Conservation (phyloP, 2,329 filamentous ascomycete genomes). For the Rhynchosporium graminicola region DNA sequence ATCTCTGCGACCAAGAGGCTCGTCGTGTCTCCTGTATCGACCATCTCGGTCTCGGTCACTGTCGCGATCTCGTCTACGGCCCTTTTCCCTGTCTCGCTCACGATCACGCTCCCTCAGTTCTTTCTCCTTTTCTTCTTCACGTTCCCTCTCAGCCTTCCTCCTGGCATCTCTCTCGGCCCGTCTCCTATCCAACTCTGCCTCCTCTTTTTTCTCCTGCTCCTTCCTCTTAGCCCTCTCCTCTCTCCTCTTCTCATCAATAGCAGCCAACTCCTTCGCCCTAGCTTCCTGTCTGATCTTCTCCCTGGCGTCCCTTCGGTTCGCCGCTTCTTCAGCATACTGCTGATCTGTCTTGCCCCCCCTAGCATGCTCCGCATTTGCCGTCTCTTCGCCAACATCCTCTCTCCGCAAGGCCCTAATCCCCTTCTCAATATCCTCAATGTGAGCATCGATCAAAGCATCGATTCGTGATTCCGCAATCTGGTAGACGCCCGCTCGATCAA, state of each 20-base stretch:
- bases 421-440: conserved; percentile 64
- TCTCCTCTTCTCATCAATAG: conserved; percentile 61
- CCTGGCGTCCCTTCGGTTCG: conserved; percentile 59
- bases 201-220: conserved; percentile 49
- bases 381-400: conserved; percentile 68
- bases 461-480: conserved; percentile 69
- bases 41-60: conserved; percentile 32
- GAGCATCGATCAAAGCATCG: conserved; percentile 63
- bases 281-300: conserved; percentile 63
- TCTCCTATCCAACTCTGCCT: conserved; percentile 49
- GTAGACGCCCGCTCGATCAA: conserved; percentile 76
- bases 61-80: conserved; percentile 33
- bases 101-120: conserved; percentile 30
- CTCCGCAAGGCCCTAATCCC: conserved; percentile 69
- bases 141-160: conserved; percentile 35
- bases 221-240: conserved; percentile 54
- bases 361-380: conserved; percentile 62
- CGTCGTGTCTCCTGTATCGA: conserved; percentile 34
- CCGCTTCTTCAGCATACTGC: conserved; percentile 69
- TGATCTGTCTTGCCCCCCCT: conserved; percentile 73
- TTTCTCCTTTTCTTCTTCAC: conserved; percentile 32
- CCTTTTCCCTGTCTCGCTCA: conserved; percentile 38
- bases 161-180: conserved; percentile 41
- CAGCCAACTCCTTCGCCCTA: conserved; percentile 55
- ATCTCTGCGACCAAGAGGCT: conserved; percentile 25